Evolutionary conservation across 352 stramenopile genomes (phyloP), one percentile per base, ranked within the genome.

Genomic region (Globisporangium uncinulatum): DNA sequence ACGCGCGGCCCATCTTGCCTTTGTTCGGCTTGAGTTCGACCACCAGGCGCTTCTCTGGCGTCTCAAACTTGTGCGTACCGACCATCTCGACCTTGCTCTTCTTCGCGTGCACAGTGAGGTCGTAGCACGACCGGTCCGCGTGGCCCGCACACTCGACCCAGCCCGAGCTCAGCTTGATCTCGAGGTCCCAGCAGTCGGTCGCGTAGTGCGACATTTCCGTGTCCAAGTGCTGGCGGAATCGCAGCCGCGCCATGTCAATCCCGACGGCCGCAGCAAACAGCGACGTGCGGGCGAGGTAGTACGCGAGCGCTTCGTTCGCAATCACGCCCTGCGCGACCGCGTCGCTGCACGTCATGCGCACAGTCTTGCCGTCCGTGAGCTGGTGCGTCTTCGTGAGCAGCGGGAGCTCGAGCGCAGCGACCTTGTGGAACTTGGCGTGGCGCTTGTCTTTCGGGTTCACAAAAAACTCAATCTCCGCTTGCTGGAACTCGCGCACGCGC

Each of bases 201-300:
- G 97, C 97, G 75, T 99, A 99, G 77, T 99, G 97, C 36, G 97
- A 97, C 97, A 99, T 99, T 85, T 99, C 97, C 29, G 96, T 99
- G 47, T 92, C 86, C 54, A 99, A 82, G 76, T 99, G 97, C 83
- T 99, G 97, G 55, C 97, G 95, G 78, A 99, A 99, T 41, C 97
- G 94, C 66, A 99, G 71, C 29, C 94, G 85, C 60, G 83, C 66
- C 21, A 94, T 74, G 70, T 99, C 91, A 68, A 99, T 96, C 58
- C 97, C 97, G 58, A 94, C 83, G 56, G 83, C 92, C 67, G 97
- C 77, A 56, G 97, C 90, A 70, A 98, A 99, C 31, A 97, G 65
- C 70, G 98, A 96, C 50, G 97, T 99, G 50, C 97, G 89, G 19
- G 93, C 97, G 69, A 99, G 97, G 78, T 99, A 99, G 82, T 99